Percentiles rank a stretch among this genome's conserved stretches.
Evolutionary conservation across 1,284 basidiomycete genomes (phyloP).

Genomic region (Cystobasidiaceae sp.): DNA sequence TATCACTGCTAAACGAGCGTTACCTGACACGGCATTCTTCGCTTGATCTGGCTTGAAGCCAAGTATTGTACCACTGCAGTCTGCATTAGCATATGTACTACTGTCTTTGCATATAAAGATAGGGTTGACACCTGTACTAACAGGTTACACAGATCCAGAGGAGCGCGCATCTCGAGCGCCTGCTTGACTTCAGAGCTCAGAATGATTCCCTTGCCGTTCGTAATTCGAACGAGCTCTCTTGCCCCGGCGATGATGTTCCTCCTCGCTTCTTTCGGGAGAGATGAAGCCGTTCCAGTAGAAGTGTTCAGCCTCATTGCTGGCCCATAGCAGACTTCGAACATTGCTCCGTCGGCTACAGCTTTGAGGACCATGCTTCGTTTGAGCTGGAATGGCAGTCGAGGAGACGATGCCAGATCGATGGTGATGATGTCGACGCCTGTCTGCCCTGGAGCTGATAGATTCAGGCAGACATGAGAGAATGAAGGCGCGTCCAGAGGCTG

Average conservation of each 20-base stretch:
- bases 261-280: constrained; percentile 31
- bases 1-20: constrained; percentile 30
- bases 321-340: constrained; percentile 33
- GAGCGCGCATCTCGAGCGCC: constrained; percentile 28
- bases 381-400: constrained; percentile 32
- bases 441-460: constrained; percentile 15
- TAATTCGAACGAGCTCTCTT: constrained; percentile 32
- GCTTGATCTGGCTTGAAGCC: constrained; percentile 23
- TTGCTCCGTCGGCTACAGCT: constrained; percentile 29
- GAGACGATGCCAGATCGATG: constrained; percentile 32
- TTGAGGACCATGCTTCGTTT: constrained; percentile 31
- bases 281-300: neutral
- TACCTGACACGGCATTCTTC: constrained; percentile 24
- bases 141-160: constrained; percentile 32
- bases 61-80: constrained; percentile 22
- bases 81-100: neutral
- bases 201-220: constrained; percentile 34
- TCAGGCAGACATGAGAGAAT: constrained; percentile 28
- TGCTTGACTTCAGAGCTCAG: constrained; percentile 25
- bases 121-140: neutral
- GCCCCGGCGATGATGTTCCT: constrained; percentile 33
- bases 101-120: neutral
- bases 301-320: constrained; percentile 12
- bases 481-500: constrained; percentile 28
- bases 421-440: constrained; percentile 34